Conservation (phyloP, 768 basidiomycete genomes). For the Rubroboletus pulcherrimus region DNA sequence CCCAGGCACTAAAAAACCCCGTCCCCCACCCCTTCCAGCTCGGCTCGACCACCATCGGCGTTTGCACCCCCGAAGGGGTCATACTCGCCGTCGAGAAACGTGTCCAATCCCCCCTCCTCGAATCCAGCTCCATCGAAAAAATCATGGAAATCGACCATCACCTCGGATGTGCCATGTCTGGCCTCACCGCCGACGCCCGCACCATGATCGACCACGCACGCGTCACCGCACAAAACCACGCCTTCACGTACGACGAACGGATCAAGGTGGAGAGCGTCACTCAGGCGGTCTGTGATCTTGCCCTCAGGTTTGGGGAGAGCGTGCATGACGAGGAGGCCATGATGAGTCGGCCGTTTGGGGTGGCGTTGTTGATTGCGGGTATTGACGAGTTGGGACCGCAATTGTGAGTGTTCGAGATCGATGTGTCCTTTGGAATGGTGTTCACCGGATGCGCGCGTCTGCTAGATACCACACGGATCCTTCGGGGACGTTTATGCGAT, state of each 20-base stretch:
- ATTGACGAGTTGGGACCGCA: slow-evolving; percentile 95
- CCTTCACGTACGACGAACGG: slow-evolving; percentile 93
- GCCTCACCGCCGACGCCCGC: slow-evolving; percentile 93
- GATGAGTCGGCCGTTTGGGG: slow-evolving; percentile 99
- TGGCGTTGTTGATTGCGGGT: slow-evolving; percentile 95
- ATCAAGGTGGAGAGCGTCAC: slow-evolving; percentile 98
- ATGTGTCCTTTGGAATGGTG: not conserved
- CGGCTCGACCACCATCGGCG: slow-evolving; percentile 96
- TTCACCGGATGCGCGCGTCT: not conserved
- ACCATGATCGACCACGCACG: slow-evolving; percentile 99
- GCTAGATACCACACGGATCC: slow-evolving; percentile 95
- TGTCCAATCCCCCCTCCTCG: slow-evolving; percentile 93
- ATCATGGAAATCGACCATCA: slow-evolving; percentile 99
- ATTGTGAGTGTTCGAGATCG: slow-evolving; percentile 54
- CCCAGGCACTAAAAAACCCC: slow-evolving; percentile 1
- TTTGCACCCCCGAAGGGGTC: slow-evolving; percentile 86
- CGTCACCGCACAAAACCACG: slow-evolving; percentile 92
- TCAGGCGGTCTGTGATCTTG: slow-evolving; percentile 97
- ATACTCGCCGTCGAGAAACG: slow-evolving; percentile 98
- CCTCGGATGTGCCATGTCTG: slow-evolving; percentile 97
- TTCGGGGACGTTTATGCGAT: slow-evolving; percentile 94
- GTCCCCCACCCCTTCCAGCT: slow-evolving; percentile 49
- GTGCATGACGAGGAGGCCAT: slow-evolving; percentile 98
- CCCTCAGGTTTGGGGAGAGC: slow-evolving; percentile 96
- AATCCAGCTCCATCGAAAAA: slow-evolving; percentile 95